phyloP scores from a whole-genome alignment of 257 asterid genomes.

The Nicotiana paniculata region DNA sequence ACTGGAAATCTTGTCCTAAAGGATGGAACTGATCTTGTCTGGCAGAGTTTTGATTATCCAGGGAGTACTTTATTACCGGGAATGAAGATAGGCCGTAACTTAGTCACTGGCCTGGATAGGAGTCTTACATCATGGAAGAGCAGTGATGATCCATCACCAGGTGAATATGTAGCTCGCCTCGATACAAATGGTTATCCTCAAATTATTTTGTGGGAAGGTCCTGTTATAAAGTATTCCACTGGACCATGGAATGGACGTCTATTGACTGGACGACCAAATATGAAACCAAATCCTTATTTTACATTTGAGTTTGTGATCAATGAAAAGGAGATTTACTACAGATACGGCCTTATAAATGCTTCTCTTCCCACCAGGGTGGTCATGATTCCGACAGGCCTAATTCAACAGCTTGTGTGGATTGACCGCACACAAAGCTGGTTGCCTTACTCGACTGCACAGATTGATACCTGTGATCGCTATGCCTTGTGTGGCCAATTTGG shows the following conservation, averaged over 20 bases:
- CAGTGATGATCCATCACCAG: slow-evolving; percentile 15
- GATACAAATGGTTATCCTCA: slow-evolving; percentile 1
- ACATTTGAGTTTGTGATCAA: not conserved
- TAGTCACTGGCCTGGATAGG: not conserved
- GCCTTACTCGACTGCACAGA: not conserved
- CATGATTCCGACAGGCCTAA: not conserved
- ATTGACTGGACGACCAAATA: not conserved
- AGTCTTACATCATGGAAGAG: slow-evolving; percentile 13
- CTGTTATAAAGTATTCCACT: not conserved
- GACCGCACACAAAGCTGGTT: slow-evolving; percentile 2
- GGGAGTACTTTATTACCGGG: slow-evolving; percentile 8
- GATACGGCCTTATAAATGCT: not conserved
- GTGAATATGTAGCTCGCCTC: slow-evolving; percentile 2
- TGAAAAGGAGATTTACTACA: not conserved
- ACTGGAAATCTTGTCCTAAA: slow-evolving; percentile 11
- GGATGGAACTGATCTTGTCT: not conserved
- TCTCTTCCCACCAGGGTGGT: not conserved
- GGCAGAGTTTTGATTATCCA: slow-evolving; percentile 19
- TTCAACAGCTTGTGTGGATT: not conserved
- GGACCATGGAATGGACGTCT: slow-evolving; percentile 8
- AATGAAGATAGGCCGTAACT: slow-evolving; percentile 14
- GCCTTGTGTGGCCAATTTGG: not conserved
- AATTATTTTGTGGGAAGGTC: not conserved
- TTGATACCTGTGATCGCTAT: not conserved
- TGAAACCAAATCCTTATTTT: not conserved